Evolutionary conservation across 352 stramenopile species (phyloP), one percentile per base, ranked within the genome.

Genomic region (Globisporangium megalacanthum): DNA sequence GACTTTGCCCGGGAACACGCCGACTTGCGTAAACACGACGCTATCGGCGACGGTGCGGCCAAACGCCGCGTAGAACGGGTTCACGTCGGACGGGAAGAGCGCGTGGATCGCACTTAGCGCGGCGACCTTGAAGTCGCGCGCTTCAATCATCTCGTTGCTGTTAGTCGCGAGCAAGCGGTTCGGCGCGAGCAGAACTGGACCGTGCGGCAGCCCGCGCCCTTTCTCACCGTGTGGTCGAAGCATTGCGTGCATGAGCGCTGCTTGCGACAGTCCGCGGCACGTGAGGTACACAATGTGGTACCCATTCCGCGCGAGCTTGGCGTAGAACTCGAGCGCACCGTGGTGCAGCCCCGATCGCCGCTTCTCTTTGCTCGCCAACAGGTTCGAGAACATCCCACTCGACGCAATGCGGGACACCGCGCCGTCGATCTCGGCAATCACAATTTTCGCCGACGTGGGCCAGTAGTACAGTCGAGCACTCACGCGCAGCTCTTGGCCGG

Each of bases 241-340:
- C 50, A 49, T 54, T 46, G 22, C 17, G 55, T 79, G 79, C 41
- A 88, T 74, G 45, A 79, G 51, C 25, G 80, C 75, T 0, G 77
- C 71, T 42, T 89, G 77, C 0, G 65, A 79, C 19, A 91, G 64
- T 3, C 77, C 77, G 8, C 77, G 70, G n/a, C 67, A 78, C 2
- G 83, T 94, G 36, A 95, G 59, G 57, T 95, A 96, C 49, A 96
- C 69, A 31, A 96, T 68, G 20, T 69, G 66, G 48, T 94, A 94
- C 1, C 85, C 83, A 36, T 93, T 92, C 17, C 60, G 61, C 19
- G 70, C 78, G 1, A 92, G 60, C 47, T 80, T 79, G 6, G 71
- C 65, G 61, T 89, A 94, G 54, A 95, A 92, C 19, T 83, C 74
- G 8, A 85, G 61, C n/a, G 85, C 85, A 17, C 83, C 84, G 10